Evolutionary conservation across 2,329 filamentous ascomycete species (phyloP), one percentile per base, ranked within the genome.

Genomic region (Monosporascus sp.): DNA sequence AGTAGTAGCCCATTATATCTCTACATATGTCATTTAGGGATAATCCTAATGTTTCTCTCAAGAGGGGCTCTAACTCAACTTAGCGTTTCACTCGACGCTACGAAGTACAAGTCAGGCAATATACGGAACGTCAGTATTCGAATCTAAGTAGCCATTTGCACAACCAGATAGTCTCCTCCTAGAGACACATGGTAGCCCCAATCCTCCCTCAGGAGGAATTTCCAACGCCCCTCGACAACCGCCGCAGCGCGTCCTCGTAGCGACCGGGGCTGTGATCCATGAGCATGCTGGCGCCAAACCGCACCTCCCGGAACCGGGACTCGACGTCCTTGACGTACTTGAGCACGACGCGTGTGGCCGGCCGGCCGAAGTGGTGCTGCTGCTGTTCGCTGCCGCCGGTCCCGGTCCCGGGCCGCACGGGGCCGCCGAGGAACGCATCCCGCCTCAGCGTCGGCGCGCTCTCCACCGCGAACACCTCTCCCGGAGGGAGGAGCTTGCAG

Each of bases 381-480:
- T 27, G 22, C 14, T 18, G n/a, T 15, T 15, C 14, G 14, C 18
- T 20, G 3, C 9, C 39, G 18, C 39, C 8, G 18, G 18, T 14
- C 22, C 39, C 39, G 39, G 11, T 24, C 18, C 9, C 22, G 11
- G 18, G 22, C 22, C 9, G 73, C 70, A 5, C 68, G 72, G 24
- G 63, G 72, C 54, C 61, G 68, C 62, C 6, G 17, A 79, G 61
- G 44, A 88, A 87, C 0, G 85, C 83, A 62, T 88, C 83, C 14
- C 87, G 73, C 58, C 87, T 78, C 55, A 90, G 71, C 4, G 89
- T 87, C 8, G 78, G 76, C 64, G 83, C 83, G 24, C 79, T 85
- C 69, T 90, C 87, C 2, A 91, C 77, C 2, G 84, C 74, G 62
- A 91, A 90, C 0, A 91, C 85, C 65, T 92, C 88, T 1, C 88